A percentile compares a stretch with the other conserved stretches of the same genome.
phyloP scores from a whole-genome alignment of 1,139 yeast genomes.

The Candida sanyaensis region DNA sequence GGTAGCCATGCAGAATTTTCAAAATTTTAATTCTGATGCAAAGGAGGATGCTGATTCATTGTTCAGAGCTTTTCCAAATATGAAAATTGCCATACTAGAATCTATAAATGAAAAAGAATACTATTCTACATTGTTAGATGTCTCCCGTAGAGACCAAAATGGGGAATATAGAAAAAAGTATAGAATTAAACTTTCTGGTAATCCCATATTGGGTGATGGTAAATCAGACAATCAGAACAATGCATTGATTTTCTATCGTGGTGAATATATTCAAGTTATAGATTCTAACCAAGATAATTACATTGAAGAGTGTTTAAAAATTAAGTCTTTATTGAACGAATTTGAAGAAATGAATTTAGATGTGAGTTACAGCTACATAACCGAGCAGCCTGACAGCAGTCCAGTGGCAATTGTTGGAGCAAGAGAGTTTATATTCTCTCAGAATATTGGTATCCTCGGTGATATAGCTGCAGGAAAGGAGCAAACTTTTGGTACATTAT shows the following conservation, averaged over 20 bases:
- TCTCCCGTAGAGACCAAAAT: slow-evolving; percentile 34
- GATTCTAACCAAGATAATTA: slow-evolving; percentile 92
- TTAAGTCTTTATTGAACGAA: slow-evolving; percentile 74
- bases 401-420: slow-evolving; percentile 90
- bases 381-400: slow-evolving; percentile 2
- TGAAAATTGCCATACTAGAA: slow-evolving; percentile 61
- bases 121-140: slow-evolving; percentile 66
- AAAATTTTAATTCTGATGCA: slow-evolving; percentile 53
- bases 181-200: slow-evolving; percentile 69
- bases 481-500: slow-evolving; percentile 88
- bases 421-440: slow-evolving; percentile 85
- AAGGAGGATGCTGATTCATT: slow-evolving; percentile 56
- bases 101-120: slow-evolving; percentile 38
- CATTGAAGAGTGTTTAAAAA: slow-evolving; percentile 80
- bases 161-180: slow-evolving; percentile 51
- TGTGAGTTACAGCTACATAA: slow-evolving; percentile 38
- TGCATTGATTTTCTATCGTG: slow-evolving; percentile 75
- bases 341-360: slow-evolving; percentile 62
- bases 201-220: slow-evolving; percentile 89
- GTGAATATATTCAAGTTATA: slow-evolving; percentile 83
- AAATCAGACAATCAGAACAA: slow-evolving; percentile 86
- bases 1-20: slow-evolving; percentile 70
- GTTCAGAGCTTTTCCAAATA: slow-evolving; percentile 60
- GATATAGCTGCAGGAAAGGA: slow-evolving; percentile 95
- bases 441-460: slow-evolving; percentile 81